Conservation (phyloP, 1,139 yeast genomes). For the Candida tunisiensis region DNA sequence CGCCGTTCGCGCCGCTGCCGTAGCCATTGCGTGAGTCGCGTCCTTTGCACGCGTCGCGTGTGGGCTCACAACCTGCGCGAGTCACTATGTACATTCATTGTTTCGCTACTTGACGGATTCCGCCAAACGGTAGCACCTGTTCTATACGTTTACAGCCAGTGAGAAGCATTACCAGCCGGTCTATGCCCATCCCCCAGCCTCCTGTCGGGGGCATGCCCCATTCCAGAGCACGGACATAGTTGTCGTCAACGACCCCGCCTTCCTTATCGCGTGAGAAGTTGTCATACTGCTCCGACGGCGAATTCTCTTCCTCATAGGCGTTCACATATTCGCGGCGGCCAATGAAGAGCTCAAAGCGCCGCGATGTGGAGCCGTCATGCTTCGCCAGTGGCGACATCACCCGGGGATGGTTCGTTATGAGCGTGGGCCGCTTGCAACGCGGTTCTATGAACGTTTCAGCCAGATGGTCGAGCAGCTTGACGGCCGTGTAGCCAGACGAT, state of each 20-base stretch:
- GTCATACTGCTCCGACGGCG: constrained; percentile 47
- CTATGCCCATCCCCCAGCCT: constrained; percentile 96
- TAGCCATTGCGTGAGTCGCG: too few relatives aligned
- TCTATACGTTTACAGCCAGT: constrained; percentile 53
- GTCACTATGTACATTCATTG: too few relatives aligned
- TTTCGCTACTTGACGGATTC: constrained; percentile 21
- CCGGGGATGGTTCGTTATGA: constrained; percentile 74
- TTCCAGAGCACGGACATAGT: constrained; percentile 61
- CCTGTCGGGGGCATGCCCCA: constrained; percentile 97
- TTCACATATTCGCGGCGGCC: constrained; percentile 71
- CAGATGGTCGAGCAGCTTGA: constrained; percentile 50
- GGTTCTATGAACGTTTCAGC: constrained; percentile 54
- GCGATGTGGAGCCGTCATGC: constrained; percentile 29
- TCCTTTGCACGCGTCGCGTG: too few relatives aligned
- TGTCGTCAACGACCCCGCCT: constrained; percentile 52
- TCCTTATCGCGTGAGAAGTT: constrained; percentile 30
- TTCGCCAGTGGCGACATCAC: constrained; percentile 81
- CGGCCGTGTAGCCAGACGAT: too few relatives aligned
- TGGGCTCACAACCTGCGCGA: too few relatives aligned
- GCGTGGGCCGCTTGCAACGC: constrained; percentile 40
- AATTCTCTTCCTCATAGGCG: constrained; percentile 94
- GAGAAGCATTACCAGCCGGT: constrained; percentile 69
- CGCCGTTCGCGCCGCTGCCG: too few relatives aligned
- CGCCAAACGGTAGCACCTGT: constrained; percentile 71
- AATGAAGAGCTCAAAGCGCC: constrained; percentile 73